Conservation (phyloP, 768 basidiomycete species). For the Hirschioporus abietinus region DNA sequence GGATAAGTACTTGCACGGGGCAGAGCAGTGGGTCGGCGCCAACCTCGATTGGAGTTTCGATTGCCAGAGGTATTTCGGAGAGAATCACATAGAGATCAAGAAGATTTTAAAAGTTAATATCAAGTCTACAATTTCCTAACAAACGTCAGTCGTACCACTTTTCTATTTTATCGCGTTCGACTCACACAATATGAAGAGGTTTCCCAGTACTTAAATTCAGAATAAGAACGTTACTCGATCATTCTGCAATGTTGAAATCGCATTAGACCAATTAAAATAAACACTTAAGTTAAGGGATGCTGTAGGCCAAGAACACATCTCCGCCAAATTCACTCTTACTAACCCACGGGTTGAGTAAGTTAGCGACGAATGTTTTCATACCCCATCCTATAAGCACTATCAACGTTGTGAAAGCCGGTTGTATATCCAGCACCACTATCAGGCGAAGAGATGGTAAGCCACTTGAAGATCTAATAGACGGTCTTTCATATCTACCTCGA, state of each 20-base stretch:
- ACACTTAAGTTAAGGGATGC: slow-evolving; percentile 50
- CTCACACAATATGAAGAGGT: too few species aligned
- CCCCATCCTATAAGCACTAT: slow-evolving; percentile 73
- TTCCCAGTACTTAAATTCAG: too few species aligned
- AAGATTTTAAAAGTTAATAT: slow-evolving; percentile 7
- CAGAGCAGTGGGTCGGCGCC: slow-evolving; percentile 17
- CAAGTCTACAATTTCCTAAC: background rate
- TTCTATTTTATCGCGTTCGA: background rate
- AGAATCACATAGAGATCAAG: slow-evolving; percentile 11
- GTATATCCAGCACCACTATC: slow-evolving; percentile 71
- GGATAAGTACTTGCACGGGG: slow-evolving; percentile 8
- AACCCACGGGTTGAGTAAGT: slow-evolving; percentile 62
- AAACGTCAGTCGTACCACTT: background rate
- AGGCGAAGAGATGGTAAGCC: background rate
- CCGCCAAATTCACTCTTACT: slow-evolving; percentile 50
- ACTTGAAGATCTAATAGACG: background rate
- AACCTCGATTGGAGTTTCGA: slow-evolving; percentile 19
- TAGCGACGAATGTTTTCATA: slow-evolving; percentile 59
- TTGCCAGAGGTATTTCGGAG: slow-evolving; percentile 21
- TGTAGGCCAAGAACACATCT: slow-evolving; percentile 79
- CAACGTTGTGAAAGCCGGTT: slow-evolving; percentile 68
- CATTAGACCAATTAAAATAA: background rate
- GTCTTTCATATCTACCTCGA: slow-evolving; percentile 44
- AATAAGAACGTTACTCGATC: background rate
- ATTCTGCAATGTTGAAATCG: background rate